phyloP scores from a whole-genome alignment of 192 early-diverging fungal species.

The Mortierella claussenii region DNA sequence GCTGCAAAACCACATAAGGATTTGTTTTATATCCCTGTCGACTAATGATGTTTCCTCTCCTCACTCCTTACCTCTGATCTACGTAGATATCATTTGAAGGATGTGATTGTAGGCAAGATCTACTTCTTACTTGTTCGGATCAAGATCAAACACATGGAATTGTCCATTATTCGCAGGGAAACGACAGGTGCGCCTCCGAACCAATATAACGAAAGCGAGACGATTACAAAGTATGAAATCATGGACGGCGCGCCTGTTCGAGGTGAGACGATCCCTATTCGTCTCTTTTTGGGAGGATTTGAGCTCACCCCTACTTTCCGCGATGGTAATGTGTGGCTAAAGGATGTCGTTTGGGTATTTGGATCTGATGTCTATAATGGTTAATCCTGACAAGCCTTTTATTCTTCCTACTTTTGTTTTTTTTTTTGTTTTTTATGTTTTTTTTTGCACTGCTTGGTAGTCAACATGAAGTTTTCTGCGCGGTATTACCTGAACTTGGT shows the following conservation, averaged over 20 bases:
- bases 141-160: conserved; percentile 99
- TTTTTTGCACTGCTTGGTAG: too few relatives aligned
- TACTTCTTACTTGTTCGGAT: conserved; percentile 99
- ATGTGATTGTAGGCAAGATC: conserved; percentile 99
- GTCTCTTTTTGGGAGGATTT: conserved; percentile 96
- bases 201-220: conserved; percentile 99
- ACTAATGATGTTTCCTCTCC: too few relatives aligned
- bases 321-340: conserved; percentile 54
- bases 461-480: conserved; percentile 99
- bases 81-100: conserved; percentile 96
- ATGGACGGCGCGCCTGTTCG: conserved; percentile 99
- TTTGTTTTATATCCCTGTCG: too few relatives aligned
- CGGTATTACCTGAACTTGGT: conserved; percentile 98
- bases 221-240: conserved; percentile 99
- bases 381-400: not conserved
- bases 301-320: conserved; percentile 99
- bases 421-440: not conserved
- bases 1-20: too few relatives aligned
- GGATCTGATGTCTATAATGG: not conserved
- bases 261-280: conserved; percentile 97
- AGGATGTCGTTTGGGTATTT: not conserved
- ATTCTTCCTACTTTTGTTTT: too few relatives aligned
- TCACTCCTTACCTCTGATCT: too few relatives aligned
- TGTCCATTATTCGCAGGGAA: conserved; percentile 97
- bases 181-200: conserved; percentile 96